phyloP scores from a whole-genome alignment of 495 filamentous ascomycete species.

The Podospora bellae-mahoneyi region DNA sequence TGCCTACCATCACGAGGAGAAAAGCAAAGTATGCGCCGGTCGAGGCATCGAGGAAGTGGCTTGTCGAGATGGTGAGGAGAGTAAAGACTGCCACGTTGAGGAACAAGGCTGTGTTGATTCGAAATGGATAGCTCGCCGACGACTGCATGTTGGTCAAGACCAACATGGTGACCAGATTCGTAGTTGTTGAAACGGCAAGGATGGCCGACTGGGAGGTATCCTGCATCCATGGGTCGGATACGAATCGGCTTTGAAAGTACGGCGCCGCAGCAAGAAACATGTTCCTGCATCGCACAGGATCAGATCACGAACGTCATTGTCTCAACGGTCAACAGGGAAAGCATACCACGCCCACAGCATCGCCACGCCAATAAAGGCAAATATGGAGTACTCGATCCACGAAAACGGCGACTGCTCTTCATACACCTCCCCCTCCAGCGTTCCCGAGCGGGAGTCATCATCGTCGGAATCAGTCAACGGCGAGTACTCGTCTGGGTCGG shows the following conservation, averaged over 20 bases:
- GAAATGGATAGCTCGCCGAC: slow-evolving; percentile 76
- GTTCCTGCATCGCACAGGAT: slow-evolving; percentile 62
- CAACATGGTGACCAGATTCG: slow-evolving; percentile 70
- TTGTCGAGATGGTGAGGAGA: slow-evolving; percentile 75
- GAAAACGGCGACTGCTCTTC: slow-evolving; percentile 56
- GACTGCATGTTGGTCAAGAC: slow-evolving; percentile 75
- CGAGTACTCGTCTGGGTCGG: slow-evolving; percentile 54
- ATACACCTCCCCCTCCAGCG: slow-evolving; percentile 31
- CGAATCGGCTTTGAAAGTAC: slow-evolving; percentile 86
- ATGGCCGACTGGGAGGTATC: slow-evolving; percentile 84
- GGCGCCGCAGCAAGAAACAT: slow-evolving; percentile 96
- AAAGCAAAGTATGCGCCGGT: slow-evolving; percentile 71
- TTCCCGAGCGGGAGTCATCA: slow-evolving; percentile 32
- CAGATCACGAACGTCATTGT: slow-evolving; percentile 98
- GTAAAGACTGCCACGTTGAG: slow-evolving; percentile 70
- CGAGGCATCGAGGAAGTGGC: slow-evolving; percentile 56
- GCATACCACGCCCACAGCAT: slow-evolving; percentile 97
- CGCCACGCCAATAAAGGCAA: slow-evolving; percentile 79
- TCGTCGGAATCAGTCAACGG: slow-evolving; percentile 39
- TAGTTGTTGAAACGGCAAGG: slow-evolving; percentile 76
- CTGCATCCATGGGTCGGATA: slow-evolving; percentile 63
- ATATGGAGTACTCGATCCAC: slow-evolving; percentile 78
- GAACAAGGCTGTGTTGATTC: slow-evolving; percentile 69
- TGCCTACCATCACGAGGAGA: slow-evolving; percentile 77
- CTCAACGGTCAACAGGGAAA: slow-evolving; percentile 61